Conservation (phyloP, 208 protist genomes). For the Angomonas ambiguus region DNA sequence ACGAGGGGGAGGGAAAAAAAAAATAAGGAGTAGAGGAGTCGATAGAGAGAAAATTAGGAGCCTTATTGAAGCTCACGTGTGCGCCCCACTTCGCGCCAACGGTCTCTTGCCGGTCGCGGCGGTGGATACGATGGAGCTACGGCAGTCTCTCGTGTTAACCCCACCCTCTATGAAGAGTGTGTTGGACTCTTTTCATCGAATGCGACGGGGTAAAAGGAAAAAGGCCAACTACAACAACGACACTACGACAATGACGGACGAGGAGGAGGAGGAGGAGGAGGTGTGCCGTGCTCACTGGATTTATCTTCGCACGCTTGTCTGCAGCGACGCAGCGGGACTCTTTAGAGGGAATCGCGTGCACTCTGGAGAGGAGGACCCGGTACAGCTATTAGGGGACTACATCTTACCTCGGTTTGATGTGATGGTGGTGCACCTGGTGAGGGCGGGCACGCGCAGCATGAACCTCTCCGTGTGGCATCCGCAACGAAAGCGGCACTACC, state of each 20-base stretch:
- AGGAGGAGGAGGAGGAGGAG: conserved; percentile 10
- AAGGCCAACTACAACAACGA: no score
- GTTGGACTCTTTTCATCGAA: no score
- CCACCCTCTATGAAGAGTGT: conserved; percentile 24
- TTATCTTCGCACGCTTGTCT: conserved; percentile 62
- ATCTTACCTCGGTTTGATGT: conserved; percentile 57
- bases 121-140: conserved; percentile 63
- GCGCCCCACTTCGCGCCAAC: conserved; percentile 23
- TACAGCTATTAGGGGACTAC: conserved; percentile 35
- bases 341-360: neutral
- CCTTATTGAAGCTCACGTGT: neutral
- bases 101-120: conserved; percentile 55
- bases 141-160: conserved; percentile 22
- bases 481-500: conserved; percentile 38
- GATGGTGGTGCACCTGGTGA: conserved; percentile 82
- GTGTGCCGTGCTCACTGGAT: conserved; percentile 63
- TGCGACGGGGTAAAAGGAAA: conserved; percentile 5
- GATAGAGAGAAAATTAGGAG: neutral
- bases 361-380: conserved; percentile 30
- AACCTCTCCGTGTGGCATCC: conserved; percentile 68
- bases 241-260: no score
- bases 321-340: conserved; percentile 23
- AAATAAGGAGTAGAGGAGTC: conserved; percentile 26
- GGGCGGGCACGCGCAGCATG: conserved; percentile 57
- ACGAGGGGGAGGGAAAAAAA: conserved; percentile 32